Conservation (phyloP, 805 yeast species). For the Grigorovia transvaalensis region DNA sequence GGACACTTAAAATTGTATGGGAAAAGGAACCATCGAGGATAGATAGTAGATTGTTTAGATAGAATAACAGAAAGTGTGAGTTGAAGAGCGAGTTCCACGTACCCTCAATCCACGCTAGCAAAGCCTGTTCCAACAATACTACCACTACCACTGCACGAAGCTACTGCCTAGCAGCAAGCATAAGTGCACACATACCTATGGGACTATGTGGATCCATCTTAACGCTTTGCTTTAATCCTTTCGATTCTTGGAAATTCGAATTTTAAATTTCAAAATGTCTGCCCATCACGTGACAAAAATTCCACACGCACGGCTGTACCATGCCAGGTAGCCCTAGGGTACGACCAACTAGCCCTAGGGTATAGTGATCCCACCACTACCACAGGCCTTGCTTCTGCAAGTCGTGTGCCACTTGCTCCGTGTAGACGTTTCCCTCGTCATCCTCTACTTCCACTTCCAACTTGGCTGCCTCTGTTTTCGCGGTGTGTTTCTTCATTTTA, state of each 20-base stretch:
- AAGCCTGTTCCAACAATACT: neutral
- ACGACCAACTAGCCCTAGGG: too few species aligned
- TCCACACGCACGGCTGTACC: neutral
- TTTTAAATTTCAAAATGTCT: neutral
- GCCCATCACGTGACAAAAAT: neutral
- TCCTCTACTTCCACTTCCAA: slow-evolving; percentile 79
- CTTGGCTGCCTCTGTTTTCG: neutral
- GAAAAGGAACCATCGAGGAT: too few species aligned
- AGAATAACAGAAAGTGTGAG: too few species aligned
- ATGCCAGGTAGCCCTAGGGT: too few species aligned
- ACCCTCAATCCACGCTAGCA: neutral
- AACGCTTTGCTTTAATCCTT: neutral
- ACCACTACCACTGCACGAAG: neutral
- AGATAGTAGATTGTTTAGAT: too few species aligned
- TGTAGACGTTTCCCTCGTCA: slow-evolving; percentile 86
- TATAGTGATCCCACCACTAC: slow-evolving; percentile 28
- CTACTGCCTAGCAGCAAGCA: neutral
- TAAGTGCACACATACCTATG: slow-evolving; percentile 22
- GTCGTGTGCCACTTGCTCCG: slow-evolving; percentile 70
- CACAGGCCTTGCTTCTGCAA: slow-evolving; percentile 79
- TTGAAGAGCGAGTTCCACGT: too few species aligned
- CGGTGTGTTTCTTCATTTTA: slow-evolving; percentile 18
- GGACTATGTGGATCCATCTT: slow-evolving; percentile 29
- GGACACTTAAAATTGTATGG: too few species aligned
- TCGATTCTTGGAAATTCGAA: neutral